phyloP scores from a whole-genome alignment of 164 flowering plant species.

The Tetrastigma voinierianum region DNA sequence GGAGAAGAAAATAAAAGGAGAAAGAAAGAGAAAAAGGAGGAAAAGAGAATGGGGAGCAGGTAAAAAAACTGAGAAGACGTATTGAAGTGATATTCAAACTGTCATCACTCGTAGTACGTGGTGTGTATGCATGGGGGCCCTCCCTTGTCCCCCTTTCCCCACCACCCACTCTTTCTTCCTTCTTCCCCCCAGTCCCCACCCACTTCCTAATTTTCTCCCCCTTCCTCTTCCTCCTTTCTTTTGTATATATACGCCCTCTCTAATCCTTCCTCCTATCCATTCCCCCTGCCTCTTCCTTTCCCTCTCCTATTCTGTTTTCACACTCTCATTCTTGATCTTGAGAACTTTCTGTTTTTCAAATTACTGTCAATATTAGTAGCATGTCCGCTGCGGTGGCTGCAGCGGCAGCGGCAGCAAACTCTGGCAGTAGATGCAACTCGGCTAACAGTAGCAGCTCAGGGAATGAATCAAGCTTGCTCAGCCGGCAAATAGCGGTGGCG shows the following conservation, averaged over 20 bases:
- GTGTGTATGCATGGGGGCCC: slow-evolving; percentile 19
- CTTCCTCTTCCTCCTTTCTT: background rate
- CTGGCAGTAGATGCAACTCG: background rate
- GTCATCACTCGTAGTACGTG: slow-evolving; percentile 17
- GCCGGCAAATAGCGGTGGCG: background rate
- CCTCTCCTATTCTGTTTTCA: background rate
- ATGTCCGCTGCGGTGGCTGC: slow-evolving; percentile 27
- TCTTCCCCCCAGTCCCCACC: background rate
- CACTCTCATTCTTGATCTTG: background rate
- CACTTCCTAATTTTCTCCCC: background rate
- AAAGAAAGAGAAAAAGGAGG: background rate
- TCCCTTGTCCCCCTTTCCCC: background rate
- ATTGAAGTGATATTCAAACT: slow-evolving; percentile 20
- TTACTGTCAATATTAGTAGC: background rate
- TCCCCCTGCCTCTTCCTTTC: background rate
- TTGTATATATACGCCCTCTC: background rate
- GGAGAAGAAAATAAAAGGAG: no score
- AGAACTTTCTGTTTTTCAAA: no score
- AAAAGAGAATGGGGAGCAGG: background rate
- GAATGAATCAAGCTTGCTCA: background rate
- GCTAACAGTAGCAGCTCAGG: background rate
- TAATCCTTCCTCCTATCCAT: background rate
- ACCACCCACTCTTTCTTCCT: background rate
- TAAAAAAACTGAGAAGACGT: slow-evolving; percentile 15
- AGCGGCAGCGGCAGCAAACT: slow-evolving; percentile 15